A percentile compares a stretch with the other conserved stretches of the same genome.
Conservation (phyloP, 2,329 filamentous ascomycete genomes). For the Plectosphaerella sp. region DNA sequence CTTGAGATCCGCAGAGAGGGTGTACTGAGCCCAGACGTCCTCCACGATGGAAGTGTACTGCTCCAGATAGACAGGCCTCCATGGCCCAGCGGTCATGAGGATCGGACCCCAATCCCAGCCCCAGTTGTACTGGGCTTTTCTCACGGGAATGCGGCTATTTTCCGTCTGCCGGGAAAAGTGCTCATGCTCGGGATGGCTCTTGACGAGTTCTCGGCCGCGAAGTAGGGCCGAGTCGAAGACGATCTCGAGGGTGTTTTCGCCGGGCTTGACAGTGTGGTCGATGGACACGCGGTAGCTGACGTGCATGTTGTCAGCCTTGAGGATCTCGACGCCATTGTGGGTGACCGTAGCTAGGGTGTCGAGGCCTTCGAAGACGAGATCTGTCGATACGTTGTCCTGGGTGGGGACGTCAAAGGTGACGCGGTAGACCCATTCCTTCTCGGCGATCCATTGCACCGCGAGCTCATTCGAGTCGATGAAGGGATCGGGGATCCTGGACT, state of each 20-base stretch:
- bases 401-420: conserved; percentile 24
- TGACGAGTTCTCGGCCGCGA: conserved; percentile 46
- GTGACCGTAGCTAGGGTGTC: conserved; percentile 58
- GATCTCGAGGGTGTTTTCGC: conserved; percentile 47
- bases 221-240: conserved; percentile 51
- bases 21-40: conserved; percentile 46
- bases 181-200: conserved; percentile 46
- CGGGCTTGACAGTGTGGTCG: conserved; percentile 31
- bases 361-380: conserved; percentile 58
- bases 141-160: conserved; percentile 23
- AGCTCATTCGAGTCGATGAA: conserved; percentile 59
- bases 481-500: conserved; percentile 44
- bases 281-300: conserved; percentile 52
- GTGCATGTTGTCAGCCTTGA: conserved; percentile 61
- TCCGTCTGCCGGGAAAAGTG: conserved; percentile 49
- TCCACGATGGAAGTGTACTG: conserved; percentile 54
- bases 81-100: conserved; percentile 58
- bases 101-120: conserved; percentile 70
- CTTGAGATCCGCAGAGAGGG: conserved; percentile 29
- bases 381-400: conserved; percentile 18
- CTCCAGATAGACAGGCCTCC: conserved; percentile 64
- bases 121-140: conserved; percentile 70
- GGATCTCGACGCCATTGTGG: conserved; percentile 48
- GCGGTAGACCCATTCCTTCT: conserved; percentile 56
- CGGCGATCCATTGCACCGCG: conserved; percentile 56